A percentile compares a stretch with the other conserved stretches of the same genome.
phyloP scores from a whole-genome alignment of 495 filamentous ascomycete species.

The Hypoxylon rickii region DNA sequence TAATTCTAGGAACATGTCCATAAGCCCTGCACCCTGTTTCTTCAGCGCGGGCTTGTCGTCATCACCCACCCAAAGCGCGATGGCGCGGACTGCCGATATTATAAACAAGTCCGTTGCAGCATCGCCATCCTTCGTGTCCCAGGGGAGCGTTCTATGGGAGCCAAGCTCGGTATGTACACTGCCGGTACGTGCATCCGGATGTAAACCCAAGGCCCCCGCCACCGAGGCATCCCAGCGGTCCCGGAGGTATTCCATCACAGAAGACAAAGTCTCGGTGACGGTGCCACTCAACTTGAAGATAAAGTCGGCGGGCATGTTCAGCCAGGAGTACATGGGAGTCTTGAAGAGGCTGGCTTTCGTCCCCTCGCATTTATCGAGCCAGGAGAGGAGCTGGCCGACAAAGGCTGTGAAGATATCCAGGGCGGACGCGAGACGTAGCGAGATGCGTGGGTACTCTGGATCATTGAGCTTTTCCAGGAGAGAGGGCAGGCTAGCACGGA shows the following conservation, averaged over 20 bases:
- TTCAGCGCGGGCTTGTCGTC: conserved; percentile 63
- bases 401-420: conserved; percentile 64
- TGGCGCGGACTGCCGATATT: conserved; percentile 54
- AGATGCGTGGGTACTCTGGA: conserved; percentile 49
- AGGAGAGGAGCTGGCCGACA: conserved; percentile 59
- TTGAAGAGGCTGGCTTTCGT: conserved; percentile 18
- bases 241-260: conserved; percentile 65
- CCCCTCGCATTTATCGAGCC: conserved; percentile 45
- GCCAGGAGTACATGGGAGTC: not conserved
- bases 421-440: conserved; percentile 59
- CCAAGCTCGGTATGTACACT: conserved; percentile 37
- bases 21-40: conserved; percentile 57
- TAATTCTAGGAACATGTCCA: conserved; percentile 62
- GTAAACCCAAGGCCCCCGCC: conserved; percentile 58
- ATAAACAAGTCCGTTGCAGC: conserved; percentile 52
- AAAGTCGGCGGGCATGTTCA: conserved; percentile 53
- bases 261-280: conserved; percentile 61
- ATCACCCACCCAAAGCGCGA: conserved; percentile 66
- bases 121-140: conserved; percentile 52
- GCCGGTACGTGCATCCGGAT: conserved; percentile 48
- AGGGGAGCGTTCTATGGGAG: conserved; percentile 50
- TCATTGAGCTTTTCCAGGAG: conserved; percentile 59
- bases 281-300: conserved; percentile 62
- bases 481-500: conserved; percentile 64
- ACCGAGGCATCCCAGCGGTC: conserved; percentile 66